Conservation (phyloP, 1,139 yeast species). For the Suhomyces choctaworum region DNA sequence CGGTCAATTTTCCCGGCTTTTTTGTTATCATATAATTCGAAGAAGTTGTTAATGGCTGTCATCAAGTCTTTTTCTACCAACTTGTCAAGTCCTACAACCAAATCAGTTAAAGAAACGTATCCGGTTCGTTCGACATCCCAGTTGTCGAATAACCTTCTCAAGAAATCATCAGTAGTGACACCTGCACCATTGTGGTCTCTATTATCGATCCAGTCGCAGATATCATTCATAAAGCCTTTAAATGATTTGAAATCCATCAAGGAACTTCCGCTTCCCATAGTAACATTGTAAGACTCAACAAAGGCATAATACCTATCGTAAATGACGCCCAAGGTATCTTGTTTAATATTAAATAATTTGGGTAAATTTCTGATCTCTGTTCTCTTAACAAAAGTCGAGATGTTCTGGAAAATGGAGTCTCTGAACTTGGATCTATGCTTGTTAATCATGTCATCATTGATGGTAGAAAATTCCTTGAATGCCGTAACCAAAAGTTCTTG, state of each 20-base stretch:
- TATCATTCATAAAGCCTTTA: conserved; percentile 69
- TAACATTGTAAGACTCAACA: conserved; percentile 63
- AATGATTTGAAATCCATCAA: conserved; percentile 74
- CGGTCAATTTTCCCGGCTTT: conserved; percentile 65
- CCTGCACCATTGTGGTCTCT: conserved; percentile 11
- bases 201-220: conserved; percentile 71
- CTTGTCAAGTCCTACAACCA: conserved; percentile 71
- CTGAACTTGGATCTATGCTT: conserved; percentile 72
- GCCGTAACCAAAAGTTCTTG: conserved; percentile 91
- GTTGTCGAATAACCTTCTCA: conserved; percentile 61
- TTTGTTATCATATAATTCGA: conserved; percentile 68
- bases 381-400: conserved; percentile 86
- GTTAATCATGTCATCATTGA: conserved; percentile 72
- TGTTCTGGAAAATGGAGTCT: conserved; percentile 77
- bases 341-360: conserved; percentile 60
- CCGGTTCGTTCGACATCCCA: conserved; percentile 66
- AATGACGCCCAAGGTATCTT: conserved; percentile 61
- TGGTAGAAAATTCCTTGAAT: conserved; percentile 80
- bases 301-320: conserved; percentile 86
- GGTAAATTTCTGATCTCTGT: conserved; percentile 88
- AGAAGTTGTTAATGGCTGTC: conserved; percentile 77
- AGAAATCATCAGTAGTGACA: conserved; percentile 46
- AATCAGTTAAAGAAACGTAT: conserved; percentile 64
- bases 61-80: conserved; percentile 73
- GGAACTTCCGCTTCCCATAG: conserved; percentile 71